A percentile compares a stretch with the other conserved stretches of the same genome.
phyloP scores from a whole-genome alignment of 78 protist genomes.

The Protostelium mycophagum region DNA sequence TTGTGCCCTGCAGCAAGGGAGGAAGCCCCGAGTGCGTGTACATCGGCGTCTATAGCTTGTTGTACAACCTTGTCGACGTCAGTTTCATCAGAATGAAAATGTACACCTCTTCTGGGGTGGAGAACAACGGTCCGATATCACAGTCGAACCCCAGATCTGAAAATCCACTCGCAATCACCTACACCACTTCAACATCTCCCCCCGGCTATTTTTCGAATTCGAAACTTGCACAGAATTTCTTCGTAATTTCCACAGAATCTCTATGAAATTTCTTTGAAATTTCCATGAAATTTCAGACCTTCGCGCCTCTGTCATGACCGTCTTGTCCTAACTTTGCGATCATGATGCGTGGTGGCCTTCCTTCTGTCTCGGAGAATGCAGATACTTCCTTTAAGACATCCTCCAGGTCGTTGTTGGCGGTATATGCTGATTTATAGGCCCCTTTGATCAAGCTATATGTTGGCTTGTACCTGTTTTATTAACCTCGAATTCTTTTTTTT shows the following conservation, averaged over 20 bases:
- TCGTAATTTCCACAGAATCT: too few relatives aligned
- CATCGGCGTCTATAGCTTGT: conserved; percentile 95
- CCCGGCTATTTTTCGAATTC: neutral
- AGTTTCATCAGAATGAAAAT: neutral
- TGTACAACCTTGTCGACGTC: conserved; percentile 86
- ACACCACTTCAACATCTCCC: neutral
- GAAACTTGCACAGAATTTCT: too few relatives aligned
- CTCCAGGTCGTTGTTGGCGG: conserved; percentile 40
- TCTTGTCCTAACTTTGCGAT: conserved; percentile 97
- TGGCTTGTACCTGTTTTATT: conserved; percentile 17
- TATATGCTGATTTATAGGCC: conserved; percentile 64
- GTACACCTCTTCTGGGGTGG: conserved; percentile 33
- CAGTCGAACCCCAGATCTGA: conserved; percentile 97
- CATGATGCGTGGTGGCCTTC: conserved; percentile 92
- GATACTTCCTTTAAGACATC: conserved; percentile 30
- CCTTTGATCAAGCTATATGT: conserved; percentile 60
- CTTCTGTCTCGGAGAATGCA: conserved; percentile 61
- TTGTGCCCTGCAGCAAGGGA: conserved; percentile 97
- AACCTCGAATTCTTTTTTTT: too few relatives aligned
- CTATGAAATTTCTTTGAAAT: too few relatives aligned
- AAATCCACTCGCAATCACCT: conserved; percentile 93
- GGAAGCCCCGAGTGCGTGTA: conserved; percentile 93
- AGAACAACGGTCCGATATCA: conserved; percentile 83
- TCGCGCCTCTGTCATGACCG: conserved; percentile 98
- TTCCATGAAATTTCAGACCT: too few relatives aligned